Base-by-base conservation (phyloP, 805 yeast genomes). In the Ogataea chonburiensis region DNA sequence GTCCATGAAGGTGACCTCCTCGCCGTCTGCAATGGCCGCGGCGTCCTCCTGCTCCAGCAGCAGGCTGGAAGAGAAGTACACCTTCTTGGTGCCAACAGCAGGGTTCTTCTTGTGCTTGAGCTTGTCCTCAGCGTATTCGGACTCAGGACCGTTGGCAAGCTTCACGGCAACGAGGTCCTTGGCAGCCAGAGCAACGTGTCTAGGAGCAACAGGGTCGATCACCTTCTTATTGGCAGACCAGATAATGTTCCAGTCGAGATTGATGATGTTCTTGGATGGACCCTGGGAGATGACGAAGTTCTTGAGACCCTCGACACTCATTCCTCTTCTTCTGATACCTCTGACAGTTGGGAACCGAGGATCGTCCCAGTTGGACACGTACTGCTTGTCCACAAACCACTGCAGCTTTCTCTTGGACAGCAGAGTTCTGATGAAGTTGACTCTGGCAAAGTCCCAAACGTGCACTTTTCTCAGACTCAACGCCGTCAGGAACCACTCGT, bases 271-370 rank as follows among this genome's bases (percentile, higher is more conserved):
- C 70, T 83, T 87, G 30, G 98, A 91, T 25, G 99, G 99, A 56
- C 99, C 99, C 71, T 93, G 98, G 33, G 95, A 76, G 45, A 93
- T 72, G 50, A 93, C 85, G 56, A 93, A 93, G 73, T 86, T 85
- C 66, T 91, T 79, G 63, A 93, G 78, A 49, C 98, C 99, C 70
- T 93, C 97, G 46, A 93, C 94, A 24, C 96, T 80, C 99, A 93
- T 93, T 71, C 99, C 99, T 72, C 99, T 85, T 75, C 98, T 82
- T 73, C 97, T 86, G 36, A 91, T 96, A 71, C 99, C 99, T 66
- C 98, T 82, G 24, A 93, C 96, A 30, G 99, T 93, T 52, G 99
- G 99, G 87, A 93, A 93, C 65, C 99, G 78, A 53, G 99, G 98
- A 65, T 93, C 99, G 59, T 93, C 97, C 99, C 99, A 93, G 68